Conservation (phyloP, 352 stramenopile genomes). For the Pythium apleroticum region DNA sequence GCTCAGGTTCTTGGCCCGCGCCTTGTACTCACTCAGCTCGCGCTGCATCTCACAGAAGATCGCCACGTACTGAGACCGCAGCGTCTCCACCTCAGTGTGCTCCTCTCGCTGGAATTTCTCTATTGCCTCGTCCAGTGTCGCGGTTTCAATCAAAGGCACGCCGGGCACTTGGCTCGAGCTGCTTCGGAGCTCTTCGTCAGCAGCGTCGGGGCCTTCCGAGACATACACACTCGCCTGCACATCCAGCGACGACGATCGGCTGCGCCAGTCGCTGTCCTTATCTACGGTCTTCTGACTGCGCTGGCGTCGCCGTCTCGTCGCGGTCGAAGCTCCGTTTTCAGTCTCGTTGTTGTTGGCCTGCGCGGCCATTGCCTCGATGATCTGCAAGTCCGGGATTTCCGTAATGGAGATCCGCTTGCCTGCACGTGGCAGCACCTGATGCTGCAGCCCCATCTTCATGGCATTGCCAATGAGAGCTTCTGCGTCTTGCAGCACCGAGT, state of each 20-base stretch:
- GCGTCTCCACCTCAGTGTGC: conserved; percentile 30
- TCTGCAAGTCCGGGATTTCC: conserved; percentile 68
- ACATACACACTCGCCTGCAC: conserved; percentile 7
- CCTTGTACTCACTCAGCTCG: conserved; percentile 58
- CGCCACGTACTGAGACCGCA: conserved; percentile 56
- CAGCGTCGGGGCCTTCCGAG: conserved; percentile 8
- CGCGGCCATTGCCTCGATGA: conserved; percentile 47
- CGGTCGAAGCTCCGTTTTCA: not conserved
- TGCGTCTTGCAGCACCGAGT: conserved; percentile 61
- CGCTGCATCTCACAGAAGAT: conserved; percentile 70
- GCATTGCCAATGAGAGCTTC: conserved; percentile 70
- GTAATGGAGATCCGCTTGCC: conserved; percentile 62
- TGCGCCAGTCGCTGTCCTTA: conserved; percentile 3
- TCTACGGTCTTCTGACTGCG: conserved; percentile 3
- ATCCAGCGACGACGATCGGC: conserved; percentile 22
- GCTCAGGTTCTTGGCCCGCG: conserved; percentile 44
- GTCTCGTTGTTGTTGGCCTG: conserved; percentile 23
- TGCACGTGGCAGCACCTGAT: conserved; percentile 50
- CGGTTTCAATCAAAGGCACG: conserved; percentile 3
- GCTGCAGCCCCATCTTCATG: conserved; percentile 69
- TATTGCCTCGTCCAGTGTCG: conserved; percentile 55
- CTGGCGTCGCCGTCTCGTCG: conserved; percentile 4
- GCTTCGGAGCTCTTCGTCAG: not conserved
- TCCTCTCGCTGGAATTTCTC: conserved; percentile 36
- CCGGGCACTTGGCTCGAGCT: not conserved